A percentile compares a stretch with the other conserved stretches of the same genome.
Conservation (phyloP, 345 rosid genomes). For the Citrus trifoliata region DNA sequence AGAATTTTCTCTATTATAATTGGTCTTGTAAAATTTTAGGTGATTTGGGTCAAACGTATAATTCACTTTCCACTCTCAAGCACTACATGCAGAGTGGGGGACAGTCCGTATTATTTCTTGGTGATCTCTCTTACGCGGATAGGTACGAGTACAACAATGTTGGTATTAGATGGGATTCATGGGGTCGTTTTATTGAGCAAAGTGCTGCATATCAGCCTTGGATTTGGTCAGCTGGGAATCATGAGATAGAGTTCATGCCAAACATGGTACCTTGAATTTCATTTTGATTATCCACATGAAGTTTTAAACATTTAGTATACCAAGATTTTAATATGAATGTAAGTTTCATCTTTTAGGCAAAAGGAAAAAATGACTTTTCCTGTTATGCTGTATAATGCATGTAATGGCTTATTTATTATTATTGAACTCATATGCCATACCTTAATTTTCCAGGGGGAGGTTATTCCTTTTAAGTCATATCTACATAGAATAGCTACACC, state of each 20-base stretch:
- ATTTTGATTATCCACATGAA: background rate
- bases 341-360: background rate
- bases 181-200: conserved; percentile 43
- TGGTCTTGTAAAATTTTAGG: conserved; percentile 23
- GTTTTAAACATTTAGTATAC: background rate
- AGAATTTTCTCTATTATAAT: background rate
- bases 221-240: conserved; percentile 45
- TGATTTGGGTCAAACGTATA: conserved; percentile 45
- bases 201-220: conserved; percentile 52
- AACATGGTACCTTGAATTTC: conserved; percentile 12
- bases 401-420: background rate
- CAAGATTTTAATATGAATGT: background rate
- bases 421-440: background rate
- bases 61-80: conserved; percentile 40
- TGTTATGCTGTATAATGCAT: background rate
- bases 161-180: conserved; percentile 43
- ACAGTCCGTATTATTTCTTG: conserved; percentile 34
- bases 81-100: conserved; percentile 39
- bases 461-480: conserved; percentile 48
- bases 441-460: conserved; percentile 39
- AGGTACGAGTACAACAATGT: conserved; percentile 32
- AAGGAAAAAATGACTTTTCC: background rate
- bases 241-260: conserved; percentile 37
- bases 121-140: conserved; percentile 54
- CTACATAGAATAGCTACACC: conserved; percentile 51